Evolutionary conservation across 2,329 filamentous ascomycete species (phyloP).

Genomic region (Emydomyces testavorans): DNA sequence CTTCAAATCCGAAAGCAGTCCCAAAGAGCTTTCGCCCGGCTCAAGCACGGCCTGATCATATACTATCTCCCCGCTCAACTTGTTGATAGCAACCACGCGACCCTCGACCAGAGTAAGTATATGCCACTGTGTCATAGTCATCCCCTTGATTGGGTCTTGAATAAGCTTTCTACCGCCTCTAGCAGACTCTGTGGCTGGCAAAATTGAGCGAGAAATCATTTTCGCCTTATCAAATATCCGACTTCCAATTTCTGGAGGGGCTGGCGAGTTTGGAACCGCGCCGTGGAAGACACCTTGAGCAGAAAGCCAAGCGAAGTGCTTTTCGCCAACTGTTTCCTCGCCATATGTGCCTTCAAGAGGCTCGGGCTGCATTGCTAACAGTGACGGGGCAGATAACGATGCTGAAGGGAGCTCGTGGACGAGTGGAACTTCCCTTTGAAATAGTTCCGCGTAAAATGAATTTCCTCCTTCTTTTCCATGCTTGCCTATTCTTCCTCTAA

Average conservation of each 20-base stretch:
- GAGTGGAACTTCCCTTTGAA: conserved; percentile 72
- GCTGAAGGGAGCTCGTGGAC: conserved; percentile 58
- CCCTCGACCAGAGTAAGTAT: conserved; percentile 72
- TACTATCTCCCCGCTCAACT: conserved; percentile 71
- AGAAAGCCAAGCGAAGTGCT: conserved; percentile 73
- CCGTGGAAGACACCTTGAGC: conserved; percentile 80
- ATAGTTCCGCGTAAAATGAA: conserved; percentile 75
- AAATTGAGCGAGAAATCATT: conserved; percentile 60
- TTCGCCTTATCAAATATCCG: conserved; percentile 70
- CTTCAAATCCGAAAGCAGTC: conserved; percentile 75
- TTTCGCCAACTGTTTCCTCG: conserved; percentile 40
- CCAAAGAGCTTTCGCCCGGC: conserved; percentile 65
- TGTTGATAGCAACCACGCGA: conserved; percentile 72
- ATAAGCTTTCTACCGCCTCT: conserved; percentile 53
- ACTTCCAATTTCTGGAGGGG: conserved; percentile 54
- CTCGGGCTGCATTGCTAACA: conserved; percentile 67
- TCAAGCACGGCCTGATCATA: conserved; percentile 82
- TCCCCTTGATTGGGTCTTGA: conserved; percentile 63
- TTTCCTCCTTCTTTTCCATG: conserved; percentile 65
- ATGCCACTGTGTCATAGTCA: conserved; percentile 88
- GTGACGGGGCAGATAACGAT: conserved; percentile 49
- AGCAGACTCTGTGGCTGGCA: conserved; percentile 56
- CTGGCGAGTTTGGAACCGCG: conserved; percentile 53
- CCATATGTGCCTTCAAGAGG: conserved; percentile 49
- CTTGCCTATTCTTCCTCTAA: conserved; percentile 64